Evolutionary conservation across 2,329 filamentous ascomycete species (phyloP).

Genomic region (Colletotrichum sp.): DNA sequence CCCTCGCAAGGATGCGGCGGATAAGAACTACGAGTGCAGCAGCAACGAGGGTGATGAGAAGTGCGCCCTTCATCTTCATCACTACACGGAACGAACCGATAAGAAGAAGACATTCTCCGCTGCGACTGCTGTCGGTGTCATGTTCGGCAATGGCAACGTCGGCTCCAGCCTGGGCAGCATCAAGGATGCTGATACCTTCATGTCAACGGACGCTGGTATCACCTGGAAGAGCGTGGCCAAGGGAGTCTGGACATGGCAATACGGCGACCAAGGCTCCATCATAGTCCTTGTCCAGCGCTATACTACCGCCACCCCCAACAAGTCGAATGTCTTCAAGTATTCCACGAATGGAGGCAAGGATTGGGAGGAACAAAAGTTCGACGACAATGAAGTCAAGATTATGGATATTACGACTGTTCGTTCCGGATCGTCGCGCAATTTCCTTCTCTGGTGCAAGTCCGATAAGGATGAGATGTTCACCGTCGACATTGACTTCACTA

Average conservation of each 20-base stretch:
- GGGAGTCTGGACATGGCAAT: slow-evolving; percentile 91
- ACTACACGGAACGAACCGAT: slow-evolving; percentile 90
- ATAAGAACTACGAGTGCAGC: slow-evolving; percentile 74
- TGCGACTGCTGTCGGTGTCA: slow-evolving; percentile 83
- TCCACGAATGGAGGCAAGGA: slow-evolving; percentile 80
- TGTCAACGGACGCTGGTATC: slow-evolving; percentile 89
- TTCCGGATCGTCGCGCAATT: slow-evolving; percentile 88
- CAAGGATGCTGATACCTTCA: slow-evolving; percentile 84
- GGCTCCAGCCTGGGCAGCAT: slow-evolving; percentile 70
- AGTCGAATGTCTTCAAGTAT: slow-evolving; percentile 75
- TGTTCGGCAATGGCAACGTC: slow-evolving; percentile 93
- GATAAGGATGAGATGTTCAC: slow-evolving; percentile 67
- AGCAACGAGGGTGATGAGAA: slow-evolving; percentile 62
- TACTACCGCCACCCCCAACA: slow-evolving; percentile 60
- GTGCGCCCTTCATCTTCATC: slow-evolving; percentile 91
- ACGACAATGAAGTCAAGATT: slow-evolving; percentile 72
- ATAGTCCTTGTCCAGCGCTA: slow-evolving; percentile 83
- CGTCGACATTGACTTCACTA: slow-evolving; percentile 88
- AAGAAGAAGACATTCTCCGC: slow-evolving; percentile 87
- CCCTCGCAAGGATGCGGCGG: slow-evolving; percentile 73
- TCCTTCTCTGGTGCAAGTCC: slow-evolving; percentile 82
- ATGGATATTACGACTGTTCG: slow-evolving; percentile 86
- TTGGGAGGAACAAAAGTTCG: slow-evolving; percentile 81
- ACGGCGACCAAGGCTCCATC: slow-evolving; percentile 92
- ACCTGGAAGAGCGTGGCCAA: slow-evolving; percentile 87